Evolutionary conservation across 192 early-diverging fungal species (phyloP).

Genomic region (Entomortierella chlamydospora): DNA sequence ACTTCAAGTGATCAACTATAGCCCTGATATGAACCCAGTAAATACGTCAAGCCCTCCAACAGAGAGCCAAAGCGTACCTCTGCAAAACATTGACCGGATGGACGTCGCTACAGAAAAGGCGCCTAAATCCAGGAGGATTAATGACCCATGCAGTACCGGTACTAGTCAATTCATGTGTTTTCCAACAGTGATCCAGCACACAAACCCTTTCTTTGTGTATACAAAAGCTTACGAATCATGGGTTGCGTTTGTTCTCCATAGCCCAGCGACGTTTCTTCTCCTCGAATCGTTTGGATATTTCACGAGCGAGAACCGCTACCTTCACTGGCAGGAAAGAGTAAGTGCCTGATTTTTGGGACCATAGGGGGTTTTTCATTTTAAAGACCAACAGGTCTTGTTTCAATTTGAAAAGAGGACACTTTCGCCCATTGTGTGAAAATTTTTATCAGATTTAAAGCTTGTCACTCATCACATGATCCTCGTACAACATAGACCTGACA

Average conservation of each 20-base stretch:
- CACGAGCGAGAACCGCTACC: neutral
- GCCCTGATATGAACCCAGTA: neutral
- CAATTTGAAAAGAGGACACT: too few relatives aligned
- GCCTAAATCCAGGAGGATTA: neutral
- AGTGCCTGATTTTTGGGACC: neutral
- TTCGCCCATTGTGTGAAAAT: too few relatives aligned
- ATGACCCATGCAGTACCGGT: neutral
- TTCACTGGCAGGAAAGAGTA: neutral
- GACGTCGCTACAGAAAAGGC: neutral
- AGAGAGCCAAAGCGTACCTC: too few relatives aligned
- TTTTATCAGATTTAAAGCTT: too few relatives aligned
- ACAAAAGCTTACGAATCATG: neutral
- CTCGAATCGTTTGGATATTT: neutral
- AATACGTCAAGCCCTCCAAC: neutral
- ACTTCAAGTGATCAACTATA: neutral
- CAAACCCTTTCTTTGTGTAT: too few relatives aligned
- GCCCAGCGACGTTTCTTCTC: constrained; percentile 10
- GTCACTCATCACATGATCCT: neutral
- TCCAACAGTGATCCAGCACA: too few relatives aligned
- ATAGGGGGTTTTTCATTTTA: neutral
- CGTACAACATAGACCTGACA: constrained; percentile 13
- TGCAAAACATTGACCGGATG: too few relatives aligned
- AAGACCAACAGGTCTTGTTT: neutral
- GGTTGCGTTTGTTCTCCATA: neutral
- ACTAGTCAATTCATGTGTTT: neutral